These are phyloP conservation scores for Nannizzia gypsea DNA, from an alignment of 2,329 filamentous ascomycete species.

Conservation along the genomic window DNA sequence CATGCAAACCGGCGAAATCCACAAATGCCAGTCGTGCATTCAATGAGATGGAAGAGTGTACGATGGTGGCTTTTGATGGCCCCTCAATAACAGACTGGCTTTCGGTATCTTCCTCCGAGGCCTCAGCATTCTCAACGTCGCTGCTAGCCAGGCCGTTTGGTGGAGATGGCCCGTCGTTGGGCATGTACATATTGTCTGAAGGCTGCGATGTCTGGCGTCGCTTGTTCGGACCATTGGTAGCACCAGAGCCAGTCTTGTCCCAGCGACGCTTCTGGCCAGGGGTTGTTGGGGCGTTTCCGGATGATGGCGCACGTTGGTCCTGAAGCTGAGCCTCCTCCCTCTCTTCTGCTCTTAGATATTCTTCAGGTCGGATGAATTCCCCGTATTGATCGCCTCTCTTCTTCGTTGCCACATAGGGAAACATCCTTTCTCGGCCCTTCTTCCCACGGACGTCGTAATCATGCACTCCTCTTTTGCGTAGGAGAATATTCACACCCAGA, in stretches of 20 bases:
- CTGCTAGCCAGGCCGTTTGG: constrained; percentile 18
- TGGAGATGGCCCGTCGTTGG: constrained; percentile 39
- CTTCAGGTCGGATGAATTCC: constrained; percentile 83
- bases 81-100: constrained; percentile 41
- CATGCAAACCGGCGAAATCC: constrained; percentile 85
- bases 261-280: constrained; percentile 91
- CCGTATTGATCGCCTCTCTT: constrained; percentile 83
- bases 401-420: constrained; percentile 70
- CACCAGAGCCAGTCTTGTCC: constrained; percentile 53
- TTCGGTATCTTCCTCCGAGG: constrained; percentile 43
- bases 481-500: constrained; percentile 76
- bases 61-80: constrained; percentile 63
- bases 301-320: constrained; percentile 41
- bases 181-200: constrained; percentile 17
- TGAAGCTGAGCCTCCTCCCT: constrained; percentile 62
- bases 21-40: constrained; percentile 73
- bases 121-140: constrained; percentile 45
- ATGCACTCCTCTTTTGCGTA: constrained; percentile 80
- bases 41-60: constrained; percentile 51
- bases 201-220: constrained; percentile 41
- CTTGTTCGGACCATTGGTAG: constrained; percentile 43
- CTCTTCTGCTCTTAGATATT: constrained; percentile 87
- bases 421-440: constrained; percentile 83
- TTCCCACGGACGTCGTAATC: constrained; percentile 89
- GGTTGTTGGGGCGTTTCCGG: constrained; percentile 46